Evolutionary conservation across 345 rosid species (phyloP), one percentile per base, ranked within the genome.

Genomic region (Cochlearia excelsa): DNA sequence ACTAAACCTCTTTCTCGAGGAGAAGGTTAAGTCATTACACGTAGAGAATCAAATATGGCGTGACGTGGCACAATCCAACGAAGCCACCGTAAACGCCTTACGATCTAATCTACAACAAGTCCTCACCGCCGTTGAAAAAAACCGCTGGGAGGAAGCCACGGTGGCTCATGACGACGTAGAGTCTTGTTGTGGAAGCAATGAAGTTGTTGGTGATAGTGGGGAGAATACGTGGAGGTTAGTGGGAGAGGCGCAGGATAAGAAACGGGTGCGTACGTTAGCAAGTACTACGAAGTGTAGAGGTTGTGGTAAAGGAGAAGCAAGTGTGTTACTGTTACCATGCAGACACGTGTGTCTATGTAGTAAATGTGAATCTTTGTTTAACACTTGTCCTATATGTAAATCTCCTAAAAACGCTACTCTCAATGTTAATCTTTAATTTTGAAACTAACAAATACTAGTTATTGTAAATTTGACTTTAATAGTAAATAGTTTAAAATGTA

Each of bases 1-100:
- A 44, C 44, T 87, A 59, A 90, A 90, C 68, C 80, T 76, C 75
- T 90, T 80, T 3, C 65, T 87, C 0, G 88, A 90, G 55, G 95
- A 90, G 56, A 67, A 69, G 38, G 80, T 86, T 5, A 86, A 79
- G 74, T 79, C 90, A 0, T 40, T 84, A 1, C 74, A 69, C 57
- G 63, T 84, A 6, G 97, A 90, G 77, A 90, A 84, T 56, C 95
- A 90, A 61, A 80, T 86, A 38, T 90, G 97, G 97, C 78, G 86
- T 61, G 92, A 84, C 43, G 60, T 86, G 65, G 97, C 97, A 6
- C 90, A 83, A 65, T 72, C 77, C 51, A 86, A 84, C 53, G 88
- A 90, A 71, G 95, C 90, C 51, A 74, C 88, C 0, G 92, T 88
- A 54, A 90, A 86, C 73, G 81, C 89, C 29, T 69, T 89, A 2